Percentiles rank a stretch among this genome's conserved stretches.
phyloP scores from a whole-genome alignment of 306 rosid species.

The Malus fusca region DNA sequence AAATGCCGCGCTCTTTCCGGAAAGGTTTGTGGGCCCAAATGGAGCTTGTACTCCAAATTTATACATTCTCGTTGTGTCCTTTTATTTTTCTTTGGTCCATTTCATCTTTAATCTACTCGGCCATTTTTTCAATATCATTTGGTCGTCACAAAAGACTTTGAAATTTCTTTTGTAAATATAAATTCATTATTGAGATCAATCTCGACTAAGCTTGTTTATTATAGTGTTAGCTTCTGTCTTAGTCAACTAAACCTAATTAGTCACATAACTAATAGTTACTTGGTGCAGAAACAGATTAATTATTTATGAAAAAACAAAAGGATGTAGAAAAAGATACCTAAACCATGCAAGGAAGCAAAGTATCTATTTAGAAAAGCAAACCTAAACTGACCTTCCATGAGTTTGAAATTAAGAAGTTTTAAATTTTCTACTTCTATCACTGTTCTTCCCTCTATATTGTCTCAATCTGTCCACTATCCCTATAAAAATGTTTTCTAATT shows the following conservation, averaged over 20 bases:
- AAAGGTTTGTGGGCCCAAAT: too few species aligned
- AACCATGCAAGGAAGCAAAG: not conserved
- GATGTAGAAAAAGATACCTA: not conserved
- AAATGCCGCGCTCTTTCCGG: too few species aligned
- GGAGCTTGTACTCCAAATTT: too few species aligned
- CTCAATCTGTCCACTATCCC: not conserved
- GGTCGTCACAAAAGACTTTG: not conserved
- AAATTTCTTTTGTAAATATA: not conserved
- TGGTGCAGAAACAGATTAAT: not conserved
- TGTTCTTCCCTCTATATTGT: not conserved
- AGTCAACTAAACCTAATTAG: not conserved
- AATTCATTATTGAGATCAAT: not conserved
- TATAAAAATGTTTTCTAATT: not conserved
- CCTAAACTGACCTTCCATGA: not conserved
- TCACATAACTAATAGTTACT: not conserved
- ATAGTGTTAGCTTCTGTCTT: not conserved
- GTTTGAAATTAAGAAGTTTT: not conserved
- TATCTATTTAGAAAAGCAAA: not conserved
- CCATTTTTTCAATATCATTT: too few species aligned
- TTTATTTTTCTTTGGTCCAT: too few species aligned
- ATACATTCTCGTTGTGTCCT: too few species aligned
- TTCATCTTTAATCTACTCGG: too few species aligned
- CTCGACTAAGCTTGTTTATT: not conserved
- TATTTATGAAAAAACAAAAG: not conserved
- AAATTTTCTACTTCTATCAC: too few species aligned